These are phyloP conservation scores for Sanghuangporus sanghuang DNA, from an alignment of 1,284 basidiomycete genomes.

Conservation along the genomic window DNA sequence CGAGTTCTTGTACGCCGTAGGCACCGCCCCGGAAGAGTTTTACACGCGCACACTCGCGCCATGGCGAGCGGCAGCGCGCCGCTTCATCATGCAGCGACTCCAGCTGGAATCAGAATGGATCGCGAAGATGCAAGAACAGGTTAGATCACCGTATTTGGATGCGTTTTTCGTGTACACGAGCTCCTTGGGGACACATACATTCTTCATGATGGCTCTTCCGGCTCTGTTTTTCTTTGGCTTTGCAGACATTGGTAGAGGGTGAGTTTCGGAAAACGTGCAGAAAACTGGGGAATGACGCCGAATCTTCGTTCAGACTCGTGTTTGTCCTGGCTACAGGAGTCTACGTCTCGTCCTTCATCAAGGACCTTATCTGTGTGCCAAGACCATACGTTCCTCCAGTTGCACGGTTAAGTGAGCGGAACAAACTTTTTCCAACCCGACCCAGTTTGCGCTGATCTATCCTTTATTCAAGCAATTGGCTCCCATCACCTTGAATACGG, in stretches of 20 bases:
- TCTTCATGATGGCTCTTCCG: constrained; percentile 90
- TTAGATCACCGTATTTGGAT: constrained; percentile 74
- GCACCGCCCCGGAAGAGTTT: constrained; percentile 43
- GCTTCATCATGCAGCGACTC: constrained; percentile 53
- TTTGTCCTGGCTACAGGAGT: constrained; percentile 78
- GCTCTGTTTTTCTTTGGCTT: constrained; percentile 86
- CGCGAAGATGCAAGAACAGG: constrained; percentile 65
- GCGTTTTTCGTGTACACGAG: constrained; percentile 89
- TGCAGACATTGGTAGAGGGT: constrained; percentile 69
- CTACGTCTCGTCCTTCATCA: constrained; percentile 79
- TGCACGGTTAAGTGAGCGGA: constrained; percentile 68
- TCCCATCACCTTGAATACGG: constrained; percentile 88
- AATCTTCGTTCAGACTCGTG: constrained; percentile 47
- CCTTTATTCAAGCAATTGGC: constrained; percentile 57
- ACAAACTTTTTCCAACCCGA: not conserved
- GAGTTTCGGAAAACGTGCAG: constrained; percentile 26
- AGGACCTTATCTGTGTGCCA: constrained; percentile 89
- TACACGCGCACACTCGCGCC: constrained; percentile 60
- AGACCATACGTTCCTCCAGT: constrained; percentile 90
- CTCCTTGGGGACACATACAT: constrained; percentile 87
- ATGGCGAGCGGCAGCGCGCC: constrained; percentile 67
- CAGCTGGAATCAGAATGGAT: constrained; percentile 62
- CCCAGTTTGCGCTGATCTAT: constrained; percentile 3
- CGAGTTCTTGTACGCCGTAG: constrained; percentile 15
- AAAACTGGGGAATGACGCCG: not conserved